Evolutionary conservation across 2,329 filamentous ascomycete species (phyloP).

Genomic region (Byssoonygena ceratinophila): DNA sequence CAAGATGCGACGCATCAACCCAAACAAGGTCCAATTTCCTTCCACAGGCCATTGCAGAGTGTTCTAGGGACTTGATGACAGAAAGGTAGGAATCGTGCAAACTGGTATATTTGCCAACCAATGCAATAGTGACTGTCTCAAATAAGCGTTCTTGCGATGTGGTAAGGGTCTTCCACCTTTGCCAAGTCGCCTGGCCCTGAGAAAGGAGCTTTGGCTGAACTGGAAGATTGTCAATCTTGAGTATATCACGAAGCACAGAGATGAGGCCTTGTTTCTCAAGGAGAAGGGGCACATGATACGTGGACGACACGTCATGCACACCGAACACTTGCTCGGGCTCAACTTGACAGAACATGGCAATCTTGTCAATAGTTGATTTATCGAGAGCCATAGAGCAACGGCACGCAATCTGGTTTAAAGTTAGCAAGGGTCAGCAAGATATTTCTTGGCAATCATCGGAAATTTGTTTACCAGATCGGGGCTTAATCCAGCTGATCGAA

Average conservation of each 20-base stretch:
- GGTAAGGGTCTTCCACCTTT: slow-evolving; percentile 64
- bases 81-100: slow-evolving; percentile 79
- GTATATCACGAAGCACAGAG: slow-evolving; percentile 51
- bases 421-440: neutral
- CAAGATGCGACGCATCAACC: slow-evolving; percentile 77
- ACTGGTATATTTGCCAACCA: slow-evolving; percentile 86
- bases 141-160: slow-evolving; percentile 54
- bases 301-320: slow-evolving; percentile 78
- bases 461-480: slow-evolving; percentile 52
- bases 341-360: slow-evolving; percentile 81
- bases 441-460: slow-evolving; percentile 14
- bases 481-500: slow-evolving; percentile 66
- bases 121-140: slow-evolving; percentile 64
- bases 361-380: slow-evolving; percentile 66
- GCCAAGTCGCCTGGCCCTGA: slow-evolving; percentile 62
- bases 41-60: slow-evolving; percentile 76
- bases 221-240: slow-evolving; percentile 52
- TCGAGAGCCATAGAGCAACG: slow-evolving; percentile 73
- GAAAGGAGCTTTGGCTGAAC: slow-evolving; percentile 46
- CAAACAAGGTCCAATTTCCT: slow-evolving; percentile 70
- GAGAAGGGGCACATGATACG: slow-evolving; percentile 91
- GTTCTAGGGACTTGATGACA: slow-evolving; percentile 78
- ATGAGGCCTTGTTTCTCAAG: slow-evolving; percentile 72
- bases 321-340: slow-evolving; percentile 74
- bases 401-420: slow-evolving; percentile 62